Evolutionary conservation across 2,329 filamentous ascomycete species (phyloP).

Genomic region (Rutstroemia sydowiana): DNA sequence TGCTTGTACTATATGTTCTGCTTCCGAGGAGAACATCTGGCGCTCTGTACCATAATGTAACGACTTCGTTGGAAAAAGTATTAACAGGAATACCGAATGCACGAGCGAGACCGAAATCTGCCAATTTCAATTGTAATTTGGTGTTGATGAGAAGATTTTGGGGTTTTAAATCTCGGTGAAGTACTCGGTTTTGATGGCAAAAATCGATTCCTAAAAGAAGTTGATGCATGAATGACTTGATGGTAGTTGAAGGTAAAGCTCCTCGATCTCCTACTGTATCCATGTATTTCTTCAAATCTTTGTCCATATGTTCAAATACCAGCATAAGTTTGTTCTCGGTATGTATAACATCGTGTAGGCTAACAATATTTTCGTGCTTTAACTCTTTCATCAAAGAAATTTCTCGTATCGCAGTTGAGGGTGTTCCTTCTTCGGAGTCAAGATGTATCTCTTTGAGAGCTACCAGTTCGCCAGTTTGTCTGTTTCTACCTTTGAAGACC

Average conservation of each 20-base stretch:
- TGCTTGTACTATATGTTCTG: constrained; percentile 97
- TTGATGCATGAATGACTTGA: constrained; percentile 99
- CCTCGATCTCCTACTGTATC: constrained; percentile 85
- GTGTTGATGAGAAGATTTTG: constrained; percentile 95
- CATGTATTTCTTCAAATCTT: constrained; percentile 98
- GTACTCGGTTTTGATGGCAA: constrained; percentile 92
- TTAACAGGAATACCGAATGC: constrained; percentile 97
- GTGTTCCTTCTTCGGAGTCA: constrained; percentile 95
- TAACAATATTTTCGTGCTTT: constrained; percentile 97
- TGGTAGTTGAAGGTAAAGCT: constrained; percentile 78
- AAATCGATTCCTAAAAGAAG: constrained; percentile 93
- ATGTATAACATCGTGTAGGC: constrained; percentile 96
- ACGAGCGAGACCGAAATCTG: constrained; percentile 87
- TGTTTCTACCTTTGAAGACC: constrained; percentile 98
- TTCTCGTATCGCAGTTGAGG: constrained; percentile 93
- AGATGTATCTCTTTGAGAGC: constrained; percentile 98
- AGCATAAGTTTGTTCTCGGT: constrained; percentile 99
- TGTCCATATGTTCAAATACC: constrained; percentile 98
- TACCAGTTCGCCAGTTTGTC: constrained; percentile 92
- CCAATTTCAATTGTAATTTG: constrained; percentile 84
- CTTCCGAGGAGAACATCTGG: constrained; percentile 92
- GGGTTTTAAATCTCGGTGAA: constrained; percentile 92
- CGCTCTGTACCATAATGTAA: constrained; percentile 95
- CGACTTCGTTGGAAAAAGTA: constrained; percentile 96
- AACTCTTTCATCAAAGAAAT: constrained; percentile 99